phyloP scores from a whole-genome alignment of 768 basidiomycete species.

The Erythrobasidium yunnanense region DNA sequence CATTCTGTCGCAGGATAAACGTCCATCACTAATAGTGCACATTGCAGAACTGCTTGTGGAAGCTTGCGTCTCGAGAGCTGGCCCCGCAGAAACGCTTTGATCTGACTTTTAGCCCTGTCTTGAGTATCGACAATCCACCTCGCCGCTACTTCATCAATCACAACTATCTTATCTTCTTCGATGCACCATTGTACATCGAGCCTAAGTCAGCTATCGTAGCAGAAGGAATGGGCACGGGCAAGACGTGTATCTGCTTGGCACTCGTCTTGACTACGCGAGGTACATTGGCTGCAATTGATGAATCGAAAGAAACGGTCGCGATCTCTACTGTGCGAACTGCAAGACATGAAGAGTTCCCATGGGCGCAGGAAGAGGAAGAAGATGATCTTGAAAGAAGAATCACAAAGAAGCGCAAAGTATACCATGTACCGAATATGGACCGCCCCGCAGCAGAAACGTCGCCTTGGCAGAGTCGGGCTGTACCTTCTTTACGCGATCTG shows the following conservation, averaged over 20 bases:
- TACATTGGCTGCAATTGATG: slow-evolving; percentile 18
- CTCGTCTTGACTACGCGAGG: slow-evolving; percentile 38
- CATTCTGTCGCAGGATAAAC: neutral
- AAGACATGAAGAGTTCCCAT: slow-evolving; percentile 5
- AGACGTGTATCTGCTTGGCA: slow-evolving; percentile 41
- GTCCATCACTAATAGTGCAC: too few relatives aligned
- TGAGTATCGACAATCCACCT: neutral
- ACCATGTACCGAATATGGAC: too few relatives aligned
- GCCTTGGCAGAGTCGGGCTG: neutral
- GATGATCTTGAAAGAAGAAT: neutral
- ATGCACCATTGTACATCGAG: slow-evolving; percentile 18
- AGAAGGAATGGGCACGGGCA: slow-evolving; percentile 44
- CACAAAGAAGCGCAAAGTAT: neutral
- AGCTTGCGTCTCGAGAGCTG: slow-evolving; percentile 34
- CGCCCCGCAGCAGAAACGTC: neutral
- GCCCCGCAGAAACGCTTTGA: slow-evolving; percentile 20
- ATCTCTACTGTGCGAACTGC: slow-evolving; percentile 1
- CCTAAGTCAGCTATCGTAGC: slow-evolving; percentile 34
- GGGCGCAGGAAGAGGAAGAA: neutral
- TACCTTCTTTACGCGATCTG: slow-evolving; percentile 8
- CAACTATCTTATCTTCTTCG: slow-evolving; percentile 12
- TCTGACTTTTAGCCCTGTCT: neutral
- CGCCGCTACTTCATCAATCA: neutral
- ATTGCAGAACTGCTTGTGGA: slow-evolving; percentile 29
- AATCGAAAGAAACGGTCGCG: too few relatives aligned